A percentile compares a stretch with the other conserved stretches of the same genome.
Evolutionary conservation across 2,329 filamentous ascomycete species (phyloP).

Genomic region (Claviceps monticola): DNA sequence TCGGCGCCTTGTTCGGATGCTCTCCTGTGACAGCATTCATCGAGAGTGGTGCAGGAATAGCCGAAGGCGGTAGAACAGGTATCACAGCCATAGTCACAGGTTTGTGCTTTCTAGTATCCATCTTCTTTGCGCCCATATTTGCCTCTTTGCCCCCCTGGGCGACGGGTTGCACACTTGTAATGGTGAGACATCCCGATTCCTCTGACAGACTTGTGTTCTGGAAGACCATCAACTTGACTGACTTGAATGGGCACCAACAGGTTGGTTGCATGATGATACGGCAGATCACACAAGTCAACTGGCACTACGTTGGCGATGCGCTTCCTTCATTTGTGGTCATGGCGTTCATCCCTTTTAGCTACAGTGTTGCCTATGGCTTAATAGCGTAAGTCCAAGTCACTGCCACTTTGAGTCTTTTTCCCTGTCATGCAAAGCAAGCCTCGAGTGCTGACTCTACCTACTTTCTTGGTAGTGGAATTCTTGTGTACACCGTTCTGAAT

Average conservation of each 20-base stretch:
- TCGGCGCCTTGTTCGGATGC: constrained; percentile 54
- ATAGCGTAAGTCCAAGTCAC: constrained; percentile 43
- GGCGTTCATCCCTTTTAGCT: constrained; percentile 63
- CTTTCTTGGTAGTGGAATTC: constrained; percentile 28
- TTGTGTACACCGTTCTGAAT: constrained; percentile 39
- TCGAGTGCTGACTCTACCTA: constrained; percentile 3
- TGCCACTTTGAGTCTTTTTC: not conserved
- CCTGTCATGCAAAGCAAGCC: not conserved
- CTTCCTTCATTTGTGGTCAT: constrained; percentile 65
- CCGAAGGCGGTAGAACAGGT: constrained; percentile 60
- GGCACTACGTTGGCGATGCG: constrained; percentile 62
- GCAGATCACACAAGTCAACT: constrained; percentile 61
- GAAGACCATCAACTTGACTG: not conserved
- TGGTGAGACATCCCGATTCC: constrained; percentile 26
- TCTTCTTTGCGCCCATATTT: constrained; percentile 67
- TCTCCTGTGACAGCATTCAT: constrained; percentile 64
- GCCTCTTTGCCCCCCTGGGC: constrained; percentile 69
- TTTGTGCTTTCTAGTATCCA: constrained; percentile 53
- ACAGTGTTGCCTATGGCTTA: constrained; percentile 64
- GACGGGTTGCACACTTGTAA: constrained; percentile 57
- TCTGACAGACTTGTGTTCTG: not conserved
- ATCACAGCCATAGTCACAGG: constrained; percentile 57
- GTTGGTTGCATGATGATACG: constrained; percentile 69
- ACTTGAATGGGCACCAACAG: constrained; percentile 16
- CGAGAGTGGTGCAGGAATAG: constrained; percentile 62